Base-by-base conservation (phyloP, 805 yeast species). In the Sungouiella thailandica region DNA sequence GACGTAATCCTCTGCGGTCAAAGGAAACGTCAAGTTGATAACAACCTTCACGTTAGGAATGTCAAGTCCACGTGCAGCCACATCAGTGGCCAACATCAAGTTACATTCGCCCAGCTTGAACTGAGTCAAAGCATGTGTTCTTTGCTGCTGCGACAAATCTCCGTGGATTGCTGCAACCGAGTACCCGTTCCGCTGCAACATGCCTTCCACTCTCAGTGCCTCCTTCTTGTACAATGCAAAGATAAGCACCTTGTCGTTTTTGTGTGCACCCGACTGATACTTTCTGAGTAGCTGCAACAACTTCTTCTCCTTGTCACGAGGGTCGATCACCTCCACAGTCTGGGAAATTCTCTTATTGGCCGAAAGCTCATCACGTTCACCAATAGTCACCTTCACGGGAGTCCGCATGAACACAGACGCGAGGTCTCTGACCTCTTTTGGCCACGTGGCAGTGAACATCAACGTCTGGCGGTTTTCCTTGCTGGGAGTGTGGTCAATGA, bases 381-480 rank as follows among this genome's bases (percentile, higher is more conserved):
- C 98, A 54, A 93, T 83, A 27, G 93, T 80, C 26, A 93, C 84
- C 60, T 85, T 88, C 31, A 87, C 86, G n/a, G 97, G 95, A 18
- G 58, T 46, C 15, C 72, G 76, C 95, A 93, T 84, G 62, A 83
- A 93, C 5, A 83, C 74, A 13, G 78, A 55, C 7, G 98, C 98
- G 43, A 93, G 72, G 44, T 87, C 94, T 55, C 97, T 80, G 23
- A 93, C 97, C 64, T 90, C 95, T 50, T 84, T 85, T n/a, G 99
- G 99, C 98, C 98, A 93, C 1, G 99, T 93, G n/a, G 99, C 99
- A 7, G 98, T 90, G 64, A 93, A 93, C 97, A 93, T 93, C 44
- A 93, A 71, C 0, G 98, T 93, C 62, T 90, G 97, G 65, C 97
- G 72, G 18, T 71, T 50, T 8, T 35, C 25, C 17, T 60, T 56